Evolutionary conservation across 2,329 filamentous ascomycete genomes (phyloP).

Genomic region (Bipolaris cookei): DNA sequence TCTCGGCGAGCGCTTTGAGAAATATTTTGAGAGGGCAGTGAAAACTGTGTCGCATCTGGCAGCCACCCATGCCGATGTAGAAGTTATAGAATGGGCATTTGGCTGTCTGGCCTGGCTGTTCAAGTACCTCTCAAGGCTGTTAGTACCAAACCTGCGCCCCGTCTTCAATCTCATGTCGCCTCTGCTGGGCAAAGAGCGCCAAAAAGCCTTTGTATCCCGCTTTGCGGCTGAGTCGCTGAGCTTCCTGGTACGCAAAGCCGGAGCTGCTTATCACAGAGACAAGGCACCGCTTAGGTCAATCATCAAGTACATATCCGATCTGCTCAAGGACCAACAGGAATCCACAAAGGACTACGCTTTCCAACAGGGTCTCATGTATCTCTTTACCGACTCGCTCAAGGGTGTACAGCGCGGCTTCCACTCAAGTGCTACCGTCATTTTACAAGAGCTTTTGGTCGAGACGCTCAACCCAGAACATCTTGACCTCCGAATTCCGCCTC

Average conservation of each 20-base stretch:
- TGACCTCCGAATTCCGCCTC: constrained; percentile 56
- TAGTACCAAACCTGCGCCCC: constrained; percentile 84
- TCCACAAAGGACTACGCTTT: constrained; percentile 71
- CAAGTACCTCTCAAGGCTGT: constrained; percentile 89
- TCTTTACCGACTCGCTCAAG: constrained; percentile 83
- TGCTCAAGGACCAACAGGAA: constrained; percentile 64
- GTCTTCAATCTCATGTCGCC: constrained; percentile 83
- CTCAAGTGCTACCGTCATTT: constrained; percentile 61
- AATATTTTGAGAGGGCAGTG: constrained; percentile 79
- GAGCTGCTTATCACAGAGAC: constrained; percentile 76
- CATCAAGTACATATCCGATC: constrained; percentile 73
- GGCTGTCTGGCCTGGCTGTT: constrained; percentile 92
- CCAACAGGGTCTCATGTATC: constrained; percentile 85
- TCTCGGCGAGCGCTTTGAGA: constrained; percentile 84
- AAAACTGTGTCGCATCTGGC: constrained; percentile 78
- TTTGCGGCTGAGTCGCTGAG: constrained; percentile 96
- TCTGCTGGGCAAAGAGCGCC: constrained; percentile 79
- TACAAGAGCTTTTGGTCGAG: constrained; percentile 57
- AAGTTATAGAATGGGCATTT: constrained; percentile 98
- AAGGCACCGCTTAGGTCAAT: constrained; percentile 70
- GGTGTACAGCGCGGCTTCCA: constrained; percentile 65
- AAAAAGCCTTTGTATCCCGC: constrained; percentile 84
- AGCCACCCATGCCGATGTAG: constrained; percentile 75
- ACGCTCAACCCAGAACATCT: constrained; percentile 33
- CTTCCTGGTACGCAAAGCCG: constrained; percentile 90